Evolutionary conservation across 176 grass and related monocot genomes (phyloP).

Genomic region (Triticum urartu): DNA sequence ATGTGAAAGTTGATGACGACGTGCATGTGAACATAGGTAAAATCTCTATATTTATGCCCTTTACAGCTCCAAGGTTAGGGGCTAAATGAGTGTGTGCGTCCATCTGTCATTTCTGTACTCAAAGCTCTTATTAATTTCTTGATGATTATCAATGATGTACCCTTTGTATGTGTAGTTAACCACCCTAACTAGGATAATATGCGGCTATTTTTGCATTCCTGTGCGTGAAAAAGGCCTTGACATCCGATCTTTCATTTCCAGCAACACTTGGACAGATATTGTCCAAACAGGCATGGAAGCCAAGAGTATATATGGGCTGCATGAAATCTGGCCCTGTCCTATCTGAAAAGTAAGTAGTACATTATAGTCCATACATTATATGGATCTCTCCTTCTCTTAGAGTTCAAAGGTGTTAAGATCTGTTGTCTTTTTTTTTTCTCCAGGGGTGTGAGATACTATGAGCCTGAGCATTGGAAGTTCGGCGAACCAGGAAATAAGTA

Average conservation of each 20-base stretch:
- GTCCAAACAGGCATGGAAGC: constrained; percentile 61
- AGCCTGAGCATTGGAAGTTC: constrained; percentile 76
- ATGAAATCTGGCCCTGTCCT: constrained; percentile 97
- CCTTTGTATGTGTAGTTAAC: neutral
- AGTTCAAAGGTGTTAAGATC: neutral
- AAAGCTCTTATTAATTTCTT: neutral
- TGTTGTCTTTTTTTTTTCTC: neutral
- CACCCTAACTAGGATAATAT: neutral
- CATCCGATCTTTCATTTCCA: constrained; percentile 25
- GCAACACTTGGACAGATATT: constrained; percentile 61
- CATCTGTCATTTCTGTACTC: neutral
- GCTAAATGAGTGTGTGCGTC: constrained; percentile 2
- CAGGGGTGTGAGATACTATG: constrained; percentile 73
- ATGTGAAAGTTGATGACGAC: constrained; percentile 71
- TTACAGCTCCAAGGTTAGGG: constrained; percentile 11
- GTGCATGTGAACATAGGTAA: constrained; percentile 85
- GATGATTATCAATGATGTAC: constrained; percentile 4
- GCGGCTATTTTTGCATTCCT: neutral
- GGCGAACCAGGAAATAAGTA: constrained; percentile 69
- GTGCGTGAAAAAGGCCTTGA: neutral
- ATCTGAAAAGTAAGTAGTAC: constrained; percentile 75
- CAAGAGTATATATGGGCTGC: constrained; percentile 93
- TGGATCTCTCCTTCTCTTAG: neutral
- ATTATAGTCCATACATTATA: neutral
- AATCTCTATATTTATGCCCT: constrained; percentile 2